Conservation (phyloP, 208 protist genomes). For the Crithidia bombi region DNA sequence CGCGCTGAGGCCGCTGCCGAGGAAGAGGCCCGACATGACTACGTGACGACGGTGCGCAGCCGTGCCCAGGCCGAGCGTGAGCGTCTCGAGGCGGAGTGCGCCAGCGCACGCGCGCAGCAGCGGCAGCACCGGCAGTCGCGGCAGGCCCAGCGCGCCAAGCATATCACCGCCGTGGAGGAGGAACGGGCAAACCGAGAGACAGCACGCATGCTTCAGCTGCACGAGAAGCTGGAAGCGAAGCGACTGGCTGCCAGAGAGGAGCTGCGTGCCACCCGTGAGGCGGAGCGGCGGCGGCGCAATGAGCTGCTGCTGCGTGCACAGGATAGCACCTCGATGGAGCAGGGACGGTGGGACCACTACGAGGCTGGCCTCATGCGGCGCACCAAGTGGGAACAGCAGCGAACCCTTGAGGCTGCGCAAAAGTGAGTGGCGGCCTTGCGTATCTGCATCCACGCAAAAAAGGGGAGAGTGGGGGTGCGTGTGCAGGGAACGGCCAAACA, state of each 20-base stretch:
- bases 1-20: constrained; percentile 23
- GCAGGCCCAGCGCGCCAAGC: constrained; percentile 21
- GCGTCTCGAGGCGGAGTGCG: constrained; percentile 34
- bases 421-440: neutral
- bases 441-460: too few species aligned
- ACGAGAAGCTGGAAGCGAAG: constrained; percentile 53
- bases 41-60: constrained; percentile 20
- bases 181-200: constrained; percentile 39
- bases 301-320: constrained; percentile 64
- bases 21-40: constrained; percentile 36
- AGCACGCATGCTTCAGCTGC: constrained; percentile 51
- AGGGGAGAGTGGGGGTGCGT: neutral
- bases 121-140: constrained; percentile 36
- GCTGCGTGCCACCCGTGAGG: constrained; percentile 30
- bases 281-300: constrained; percentile 59
- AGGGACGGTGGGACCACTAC: constrained; percentile 71
- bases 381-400: constrained; percentile 24
- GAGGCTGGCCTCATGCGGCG: constrained; percentile 55
- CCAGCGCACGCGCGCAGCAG: constrained; percentile 42
- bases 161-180: constrained; percentile 37
- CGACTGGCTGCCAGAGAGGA: constrained; percentile 42
- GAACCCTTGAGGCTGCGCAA: constrained; percentile 20
- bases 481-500: too few species aligned
- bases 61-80: constrained; percentile 35
- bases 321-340: constrained; percentile 67